phyloP scores from a whole-genome alignment of 179 eudicot species.

The Beta corolliflora region DNA sequence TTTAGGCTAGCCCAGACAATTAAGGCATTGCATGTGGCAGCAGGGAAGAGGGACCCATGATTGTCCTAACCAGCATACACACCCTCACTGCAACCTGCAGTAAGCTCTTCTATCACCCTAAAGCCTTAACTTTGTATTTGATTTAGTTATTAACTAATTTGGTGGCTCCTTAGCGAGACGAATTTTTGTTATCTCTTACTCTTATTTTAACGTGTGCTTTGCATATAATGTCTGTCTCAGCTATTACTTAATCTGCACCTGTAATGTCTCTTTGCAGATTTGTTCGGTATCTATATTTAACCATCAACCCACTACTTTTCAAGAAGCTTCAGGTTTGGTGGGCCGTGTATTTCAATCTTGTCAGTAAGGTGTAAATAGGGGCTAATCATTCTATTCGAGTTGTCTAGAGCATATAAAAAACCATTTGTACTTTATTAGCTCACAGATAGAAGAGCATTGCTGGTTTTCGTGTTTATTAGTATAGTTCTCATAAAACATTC shows the following conservation, averaged over 20 bases:
- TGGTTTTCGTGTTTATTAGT: conserved; percentile 2
- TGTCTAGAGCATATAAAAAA: neutral
- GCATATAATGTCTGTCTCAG: neutral
- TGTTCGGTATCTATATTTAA: no score
- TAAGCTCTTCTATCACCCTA: neutral
- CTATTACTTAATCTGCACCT: neutral
- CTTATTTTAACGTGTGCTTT: neutral
- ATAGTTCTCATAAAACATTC: neutral
- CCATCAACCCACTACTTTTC: neutral
- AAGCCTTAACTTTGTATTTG: neutral
- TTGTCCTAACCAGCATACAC: neutral
- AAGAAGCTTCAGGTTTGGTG: neutral
- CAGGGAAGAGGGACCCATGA: neutral
- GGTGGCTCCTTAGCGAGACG: neutral
- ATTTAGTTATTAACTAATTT: neutral
- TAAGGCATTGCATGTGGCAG: neutral
- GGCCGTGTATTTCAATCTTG: neutral
- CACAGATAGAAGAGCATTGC: neutral
- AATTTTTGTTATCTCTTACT: neutral
- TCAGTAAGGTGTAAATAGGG: neutral
- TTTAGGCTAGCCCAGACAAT: neutral
- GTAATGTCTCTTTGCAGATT: neutral
- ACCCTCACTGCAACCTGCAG: neutral
- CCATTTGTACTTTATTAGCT: neutral
- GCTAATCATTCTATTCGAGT: neutral